A percentile compares a stretch with the other conserved stretches of the same genome.
These are phyloP conservation scores for Periglandula ipomoeae DNA, from an alignment of 2,329 filamentous ascomycete species.

Conservation along the genomic window DNA sequence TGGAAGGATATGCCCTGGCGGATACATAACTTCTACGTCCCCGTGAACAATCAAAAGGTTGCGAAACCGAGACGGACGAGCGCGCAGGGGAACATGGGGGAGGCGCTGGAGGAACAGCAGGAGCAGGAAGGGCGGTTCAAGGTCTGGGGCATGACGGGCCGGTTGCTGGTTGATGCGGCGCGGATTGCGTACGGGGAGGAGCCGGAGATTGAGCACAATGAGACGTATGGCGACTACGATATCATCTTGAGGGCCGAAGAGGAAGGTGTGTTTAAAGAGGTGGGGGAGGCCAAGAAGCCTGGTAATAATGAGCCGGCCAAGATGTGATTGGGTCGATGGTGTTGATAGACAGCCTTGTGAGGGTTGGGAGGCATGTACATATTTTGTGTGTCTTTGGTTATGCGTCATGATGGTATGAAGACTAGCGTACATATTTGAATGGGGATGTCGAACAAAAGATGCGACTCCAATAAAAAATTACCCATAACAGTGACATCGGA, in stretches of 20 bases:
- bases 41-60: constrained; percentile 61
- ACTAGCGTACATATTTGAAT: background rate
- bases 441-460: no score
- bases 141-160: constrained; percentile 92
- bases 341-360: no score
- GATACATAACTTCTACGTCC: constrained; percentile 89
- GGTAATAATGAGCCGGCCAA: constrained; percentile 21
- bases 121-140: constrained; percentile 55
- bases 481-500: background rate
- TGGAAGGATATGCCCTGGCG: constrained; percentile 74
- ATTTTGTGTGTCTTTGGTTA: background rate
- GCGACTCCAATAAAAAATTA: no score
- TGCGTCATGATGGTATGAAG: background rate
- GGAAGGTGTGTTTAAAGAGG: constrained; percentile 38
- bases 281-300: constrained; percentile 17
- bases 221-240: constrained; percentile 41
- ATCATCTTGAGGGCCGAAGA: constrained; percentile 38
- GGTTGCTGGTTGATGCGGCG: constrained; percentile 82
- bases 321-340: no score
- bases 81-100: constrained; percentile 34
- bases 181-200: constrained; percentile 72
- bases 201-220: constrained; percentile 71
- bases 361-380: background rate
- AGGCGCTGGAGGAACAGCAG: constrained; percentile 37
- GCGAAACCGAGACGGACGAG: constrained; percentile 43